Conservation (phyloP, 2,329 filamentous ascomycete species). For the Pseudogymnoascus sp. region DNA sequence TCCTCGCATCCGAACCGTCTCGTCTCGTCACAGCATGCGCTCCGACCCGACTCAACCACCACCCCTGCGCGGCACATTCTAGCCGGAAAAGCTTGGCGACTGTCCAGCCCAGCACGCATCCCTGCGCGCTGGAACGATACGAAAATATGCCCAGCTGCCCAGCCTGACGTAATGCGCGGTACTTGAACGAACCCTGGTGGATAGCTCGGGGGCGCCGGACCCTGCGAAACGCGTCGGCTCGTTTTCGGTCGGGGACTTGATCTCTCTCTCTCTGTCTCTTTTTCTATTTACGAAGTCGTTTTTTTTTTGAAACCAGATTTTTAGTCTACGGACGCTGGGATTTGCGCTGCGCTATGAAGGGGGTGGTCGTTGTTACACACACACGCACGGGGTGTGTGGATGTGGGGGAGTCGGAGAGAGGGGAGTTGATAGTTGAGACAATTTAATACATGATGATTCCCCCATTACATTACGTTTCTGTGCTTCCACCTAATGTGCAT, state of each 20-base stretch:
- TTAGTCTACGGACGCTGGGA: not conserved
- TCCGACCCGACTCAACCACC: not conserved
- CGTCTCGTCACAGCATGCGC: not conserved
- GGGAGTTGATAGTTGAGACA: not conserved
- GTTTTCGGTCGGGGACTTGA: not conserved
- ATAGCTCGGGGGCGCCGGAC: not conserved
- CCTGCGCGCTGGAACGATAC: not conserved
- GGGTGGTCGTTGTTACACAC: not conserved
- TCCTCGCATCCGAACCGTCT: not conserved
- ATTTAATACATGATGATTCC: conserved; percentile 1
- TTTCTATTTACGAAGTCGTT: not conserved
- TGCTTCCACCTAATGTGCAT: not conserved
- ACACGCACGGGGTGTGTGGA: not conserved
- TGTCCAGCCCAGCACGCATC: not conserved
- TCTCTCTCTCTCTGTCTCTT: not conserved
- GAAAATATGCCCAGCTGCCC: not conserved
- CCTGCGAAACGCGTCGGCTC: not conserved
- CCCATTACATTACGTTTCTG: not conserved
- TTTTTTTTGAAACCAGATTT: not conserved
- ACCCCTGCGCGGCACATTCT: not conserved
- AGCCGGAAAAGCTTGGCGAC: not conserved
- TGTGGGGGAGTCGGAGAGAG: not conserved
- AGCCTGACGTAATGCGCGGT: not conserved
- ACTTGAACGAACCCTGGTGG: not conserved
- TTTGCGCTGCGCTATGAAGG: not conserved